Conservation (phyloP, 768 basidiomycete genomes). For the Boletus rufocinnamomeus region DNA sequence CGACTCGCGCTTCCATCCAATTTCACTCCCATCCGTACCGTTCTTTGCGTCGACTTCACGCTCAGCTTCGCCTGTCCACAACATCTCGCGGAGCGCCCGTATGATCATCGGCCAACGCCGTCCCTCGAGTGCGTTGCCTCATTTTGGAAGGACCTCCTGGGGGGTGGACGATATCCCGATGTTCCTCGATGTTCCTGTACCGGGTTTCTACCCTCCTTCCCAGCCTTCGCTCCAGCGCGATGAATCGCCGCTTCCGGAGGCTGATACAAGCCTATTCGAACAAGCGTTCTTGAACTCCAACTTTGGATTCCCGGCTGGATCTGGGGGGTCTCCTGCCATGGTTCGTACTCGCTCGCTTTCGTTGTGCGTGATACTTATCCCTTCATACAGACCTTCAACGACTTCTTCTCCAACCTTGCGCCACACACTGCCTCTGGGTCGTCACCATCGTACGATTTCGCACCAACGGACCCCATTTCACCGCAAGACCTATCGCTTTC, state of each 20-base stretch:
- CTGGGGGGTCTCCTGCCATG: slow-evolving; percentile 12
- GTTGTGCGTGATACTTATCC: not conserved
- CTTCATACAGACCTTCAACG: slow-evolving; percentile 21
- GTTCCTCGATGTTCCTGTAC: not conserved
- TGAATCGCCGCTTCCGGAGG: slow-evolving; percentile 50
- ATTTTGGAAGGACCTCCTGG: slow-evolving; percentile 31
- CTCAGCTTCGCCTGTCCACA: slow-evolving; percentile 45
- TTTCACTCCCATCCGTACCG: slow-evolving; percentile 46
- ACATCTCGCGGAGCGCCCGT: slow-evolving; percentile 47
- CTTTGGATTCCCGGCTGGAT: slow-evolving; percentile 28
- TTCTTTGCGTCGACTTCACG: slow-evolving; percentile 44
- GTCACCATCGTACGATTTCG: slow-evolving; percentile 16
- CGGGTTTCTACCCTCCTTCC: slow-evolving; percentile 14
- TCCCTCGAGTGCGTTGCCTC: slow-evolving; percentile 50
- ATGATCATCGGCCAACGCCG: slow-evolving; percentile 47
- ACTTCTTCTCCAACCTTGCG: slow-evolving; percentile 27
- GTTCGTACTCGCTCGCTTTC: slow-evolving; percentile 8
- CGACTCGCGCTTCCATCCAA: slow-evolving; percentile 40
- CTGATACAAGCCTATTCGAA: slow-evolving; percentile 51
- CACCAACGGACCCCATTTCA: slow-evolving; percentile 33
- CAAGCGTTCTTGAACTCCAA: slow-evolving; percentile 38
- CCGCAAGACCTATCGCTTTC: slow-evolving; percentile 20
- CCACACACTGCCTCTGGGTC: slow-evolving; percentile 20
- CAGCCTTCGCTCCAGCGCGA: slow-evolving; percentile 42
- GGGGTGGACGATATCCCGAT: slow-evolving; percentile 32